Conservation (phyloP, 257 asterid species). For the Lycium ferocissimum region DNA sequence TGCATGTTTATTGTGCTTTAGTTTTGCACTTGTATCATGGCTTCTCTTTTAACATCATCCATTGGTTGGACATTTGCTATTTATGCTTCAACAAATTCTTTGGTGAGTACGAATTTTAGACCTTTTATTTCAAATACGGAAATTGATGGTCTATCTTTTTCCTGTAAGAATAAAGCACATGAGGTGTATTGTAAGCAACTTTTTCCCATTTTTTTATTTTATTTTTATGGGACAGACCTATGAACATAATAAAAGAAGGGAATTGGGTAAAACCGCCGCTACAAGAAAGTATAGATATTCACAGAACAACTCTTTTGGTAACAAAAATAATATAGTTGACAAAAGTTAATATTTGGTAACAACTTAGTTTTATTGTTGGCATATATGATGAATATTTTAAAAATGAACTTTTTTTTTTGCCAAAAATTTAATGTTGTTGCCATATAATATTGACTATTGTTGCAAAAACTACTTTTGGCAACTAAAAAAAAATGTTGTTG, state of each 20-base stretch:
- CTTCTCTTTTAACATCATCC: slow-evolving; percentile 24
- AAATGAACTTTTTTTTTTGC: no score
- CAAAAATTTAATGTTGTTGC: no score
- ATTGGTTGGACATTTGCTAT: slow-evolving; percentile 1
- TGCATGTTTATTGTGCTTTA: slow-evolving; percentile 8
- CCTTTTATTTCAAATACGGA: not conserved
- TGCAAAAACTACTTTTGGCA: no score
- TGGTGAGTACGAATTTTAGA: not conserved
- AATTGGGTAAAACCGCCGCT: not conserved
- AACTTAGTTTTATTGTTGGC: no score
- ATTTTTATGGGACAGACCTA: not conserved
- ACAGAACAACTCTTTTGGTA: no score
- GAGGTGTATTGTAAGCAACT: not conserved
- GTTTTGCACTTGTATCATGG: not conserved
- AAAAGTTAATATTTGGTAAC: no score
- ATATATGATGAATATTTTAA: no score
- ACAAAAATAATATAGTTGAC: no score
- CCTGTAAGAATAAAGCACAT: slow-evolving; percentile 17
- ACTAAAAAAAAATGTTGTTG: no score
- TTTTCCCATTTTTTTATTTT: not conserved
- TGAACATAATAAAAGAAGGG: not conserved
- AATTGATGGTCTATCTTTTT: slow-evolving; percentile 21
- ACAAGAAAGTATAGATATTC: no score
- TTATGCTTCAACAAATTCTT: slow-evolving; percentile 27
- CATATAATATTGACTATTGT: no score